Evolutionary conservation across 2,329 filamentous ascomycete species (phyloP).

Genomic region (Magnaporthiopsis incrustans): DNA sequence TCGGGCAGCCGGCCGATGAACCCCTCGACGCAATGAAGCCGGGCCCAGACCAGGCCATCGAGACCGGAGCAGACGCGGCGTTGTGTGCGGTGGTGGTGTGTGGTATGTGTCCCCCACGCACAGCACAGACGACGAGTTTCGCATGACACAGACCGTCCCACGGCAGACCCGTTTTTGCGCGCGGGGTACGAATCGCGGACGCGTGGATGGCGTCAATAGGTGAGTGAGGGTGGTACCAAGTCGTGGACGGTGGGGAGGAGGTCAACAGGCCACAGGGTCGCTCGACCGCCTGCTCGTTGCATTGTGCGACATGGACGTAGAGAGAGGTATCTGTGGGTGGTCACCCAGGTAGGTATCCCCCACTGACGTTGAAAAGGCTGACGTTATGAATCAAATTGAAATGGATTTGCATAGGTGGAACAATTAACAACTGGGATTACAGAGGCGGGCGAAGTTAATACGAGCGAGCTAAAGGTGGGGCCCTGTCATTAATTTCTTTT

Average conservation of each 20-base stretch:
- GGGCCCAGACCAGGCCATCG: too few species aligned
- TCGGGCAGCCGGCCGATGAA: background rate
- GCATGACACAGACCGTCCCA: background rate
- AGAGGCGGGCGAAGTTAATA: too few species aligned
- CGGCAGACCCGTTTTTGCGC: background rate
- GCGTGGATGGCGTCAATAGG: background rate
- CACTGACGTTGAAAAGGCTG: too few species aligned
- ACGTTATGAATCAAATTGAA: too few species aligned
- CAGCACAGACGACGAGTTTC: background rate
- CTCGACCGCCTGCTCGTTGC: too few species aligned
- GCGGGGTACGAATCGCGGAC: background rate
- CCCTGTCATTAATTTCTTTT: background rate
- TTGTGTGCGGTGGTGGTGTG: too few species aligned
- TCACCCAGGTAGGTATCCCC: too few species aligned
- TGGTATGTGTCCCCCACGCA: background rate
- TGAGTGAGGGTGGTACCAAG: background rate
- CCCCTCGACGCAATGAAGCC: background rate
- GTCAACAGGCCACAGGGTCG: background rate
- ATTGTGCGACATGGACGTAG: too few species aligned
- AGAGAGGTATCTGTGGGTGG: background rate
- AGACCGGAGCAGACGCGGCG: background rate
- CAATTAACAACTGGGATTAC: too few species aligned
- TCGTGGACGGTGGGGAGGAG: background rate
- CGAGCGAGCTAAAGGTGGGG: too few species aligned
- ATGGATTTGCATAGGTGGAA: too few species aligned